phyloP scores from a whole-genome alignment of 768 basidiomycete genomes.

The Auriscalpium orientale region DNA sequence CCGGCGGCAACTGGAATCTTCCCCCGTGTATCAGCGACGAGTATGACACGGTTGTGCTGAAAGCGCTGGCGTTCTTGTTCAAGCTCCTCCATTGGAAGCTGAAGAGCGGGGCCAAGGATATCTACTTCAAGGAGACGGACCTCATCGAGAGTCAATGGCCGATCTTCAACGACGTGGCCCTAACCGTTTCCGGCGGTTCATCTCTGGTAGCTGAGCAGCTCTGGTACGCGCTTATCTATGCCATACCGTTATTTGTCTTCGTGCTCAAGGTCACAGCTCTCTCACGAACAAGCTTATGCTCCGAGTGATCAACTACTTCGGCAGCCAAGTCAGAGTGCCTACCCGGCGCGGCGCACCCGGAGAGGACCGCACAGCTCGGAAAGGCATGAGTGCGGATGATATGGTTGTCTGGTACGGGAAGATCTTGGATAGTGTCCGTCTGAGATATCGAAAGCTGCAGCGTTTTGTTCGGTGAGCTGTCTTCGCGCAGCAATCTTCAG shows the following conservation, averaged over 20 bases:
- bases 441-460: slow-evolving; percentile 89
- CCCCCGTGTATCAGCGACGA: slow-evolving; percentile 84
- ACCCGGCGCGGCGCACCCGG: slow-evolving; percentile 20
- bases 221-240: slow-evolving; percentile 48
- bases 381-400: slow-evolving; percentile 74
- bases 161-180: slow-evolving; percentile 86
- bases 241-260: neutral
- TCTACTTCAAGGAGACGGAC: slow-evolving; percentile 97
- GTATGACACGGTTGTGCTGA: slow-evolving; percentile 84
- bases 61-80: slow-evolving; percentile 86
- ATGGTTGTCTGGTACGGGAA: slow-evolving; percentile 86
- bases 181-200: slow-evolving; percentile 82
- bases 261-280: slow-evolving; percentile 42
- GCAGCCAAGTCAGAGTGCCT: slow-evolving; percentile 83
- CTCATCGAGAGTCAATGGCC: slow-evolving; percentile 96
- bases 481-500: neutral
- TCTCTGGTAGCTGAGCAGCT: slow-evolving; percentile 90
- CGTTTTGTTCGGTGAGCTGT: slow-evolving; percentile 74
- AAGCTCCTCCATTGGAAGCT: slow-evolving; percentile 92
- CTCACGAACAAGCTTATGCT: slow-evolving; percentile 90
- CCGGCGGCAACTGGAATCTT: slow-evolving; percentile 79
- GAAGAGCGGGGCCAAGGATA: slow-evolving; percentile 84
- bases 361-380: neutral
- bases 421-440: slow-evolving; percentile 84
- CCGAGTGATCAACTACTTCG: slow-evolving; percentile 89